Base-by-base conservation (phyloP, 169 alveolate genomes). In the Fabrea salina region DNA sequence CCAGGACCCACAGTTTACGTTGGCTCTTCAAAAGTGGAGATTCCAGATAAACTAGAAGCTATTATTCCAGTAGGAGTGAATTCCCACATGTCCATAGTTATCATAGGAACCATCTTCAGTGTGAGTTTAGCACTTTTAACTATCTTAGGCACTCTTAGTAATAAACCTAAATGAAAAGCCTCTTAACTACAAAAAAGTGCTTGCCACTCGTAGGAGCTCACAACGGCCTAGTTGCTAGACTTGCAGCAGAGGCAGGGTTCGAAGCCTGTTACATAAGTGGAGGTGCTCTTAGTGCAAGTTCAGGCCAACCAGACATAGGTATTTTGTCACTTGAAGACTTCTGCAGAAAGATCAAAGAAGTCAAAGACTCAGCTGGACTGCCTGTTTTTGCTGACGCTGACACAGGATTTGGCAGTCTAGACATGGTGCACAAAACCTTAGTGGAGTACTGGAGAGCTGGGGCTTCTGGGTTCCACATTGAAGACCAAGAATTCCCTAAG, bases 401-500 rank as follows among this genome's bases (percentile, higher is more conserved):
- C 58, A 90, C 95, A 32, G 96, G 96, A 4, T 94, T 94, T 80
- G 97, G 97, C 25, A 96, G 88, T 58, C 91, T 91, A 3, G 96
- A 91, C 76, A 89, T 87, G 95, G 79, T 91, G 25, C 81, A 91
- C n/a, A 82, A 86, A 75, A 86, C 95, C 6, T 94, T 94, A 40
- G 85, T 82, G 83, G 94, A 82, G 58, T 92, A 92, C 85, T 81
- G 72, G 70, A 74, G 72, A 53, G 93, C 96, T 19, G 98, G 98
- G n/a, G 98, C 98, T 1, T 95, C 96, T 13, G 97, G 97, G 30
- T 89, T 93, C 19, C 98, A 95, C 80, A 92, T 95, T 57, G 98
- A 95, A 85, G 98, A 95, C 76, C 90, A 95, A 86, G 87, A 66
- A 19, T 91, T 91, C 59, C 96, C 97, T 43, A 95, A 95, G 75